Evolutionary conservation across 2,329 filamentous ascomycete genomes (phyloP).

Genomic region (Epichloe glyceriae): DNA sequence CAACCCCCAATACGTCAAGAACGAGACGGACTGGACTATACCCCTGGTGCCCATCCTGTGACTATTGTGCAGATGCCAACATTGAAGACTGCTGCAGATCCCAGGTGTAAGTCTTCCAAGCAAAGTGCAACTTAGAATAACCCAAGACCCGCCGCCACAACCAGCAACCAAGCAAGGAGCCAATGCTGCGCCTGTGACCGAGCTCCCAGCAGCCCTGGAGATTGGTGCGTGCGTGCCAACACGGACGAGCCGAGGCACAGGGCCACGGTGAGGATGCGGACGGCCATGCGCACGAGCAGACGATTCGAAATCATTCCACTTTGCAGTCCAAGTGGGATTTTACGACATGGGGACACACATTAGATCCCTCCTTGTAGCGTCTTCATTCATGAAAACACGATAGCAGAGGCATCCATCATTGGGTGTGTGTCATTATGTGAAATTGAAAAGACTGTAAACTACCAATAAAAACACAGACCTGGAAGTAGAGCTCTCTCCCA

Average conservation of each 20-base stretch:
- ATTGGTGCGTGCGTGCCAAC: slow-evolving; percentile 32
- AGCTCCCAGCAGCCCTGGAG: slow-evolving; percentile 18
- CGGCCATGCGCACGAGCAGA: slow-evolving; percentile 10
- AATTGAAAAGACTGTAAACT: neutral
- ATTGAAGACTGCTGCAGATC: too few relatives aligned
- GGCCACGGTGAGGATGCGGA: slow-evolving; percentile 14
- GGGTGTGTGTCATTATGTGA: neutral
- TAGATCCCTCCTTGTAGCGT: too few relatives aligned
- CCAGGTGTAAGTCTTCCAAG: too few relatives aligned
- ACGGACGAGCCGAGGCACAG: slow-evolving; percentile 20
- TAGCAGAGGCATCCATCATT: too few relatives aligned
- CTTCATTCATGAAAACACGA: too few relatives aligned
- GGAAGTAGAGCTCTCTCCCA: neutral
- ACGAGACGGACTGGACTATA: too few relatives aligned
- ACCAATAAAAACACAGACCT: neutral
- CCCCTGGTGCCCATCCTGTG: too few relatives aligned
- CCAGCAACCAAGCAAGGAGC: neutral
- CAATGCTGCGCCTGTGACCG: neutral
- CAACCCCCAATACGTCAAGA: too few relatives aligned
- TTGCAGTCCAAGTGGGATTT: too few relatives aligned
- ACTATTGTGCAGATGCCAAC: too few relatives aligned
- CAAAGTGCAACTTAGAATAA: neutral
- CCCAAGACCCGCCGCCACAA: neutral
- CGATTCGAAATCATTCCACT: too few relatives aligned
- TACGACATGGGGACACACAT: too few relatives aligned